Percentiles rank a stretch among this genome's conserved stretches.
Conservation (phyloP, 495 filamentous ascomycete species). For the Neurospora africana region DNA sequence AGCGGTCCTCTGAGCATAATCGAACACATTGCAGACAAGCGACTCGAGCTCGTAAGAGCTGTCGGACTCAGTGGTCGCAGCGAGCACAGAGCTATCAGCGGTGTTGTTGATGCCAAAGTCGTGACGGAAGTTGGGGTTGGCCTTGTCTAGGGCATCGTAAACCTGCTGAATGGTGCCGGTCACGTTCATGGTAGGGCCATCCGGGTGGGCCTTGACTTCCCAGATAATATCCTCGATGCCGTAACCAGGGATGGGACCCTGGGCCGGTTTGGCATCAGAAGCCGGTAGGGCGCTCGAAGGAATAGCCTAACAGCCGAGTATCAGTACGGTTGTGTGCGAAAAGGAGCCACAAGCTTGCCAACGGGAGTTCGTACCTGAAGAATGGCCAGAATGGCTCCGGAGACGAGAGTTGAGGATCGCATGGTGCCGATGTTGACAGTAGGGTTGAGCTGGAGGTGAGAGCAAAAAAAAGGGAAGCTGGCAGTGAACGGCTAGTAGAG, state of each 20-base stretch:
- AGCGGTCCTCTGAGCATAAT: not conserved
- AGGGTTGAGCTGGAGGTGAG: not conserved
- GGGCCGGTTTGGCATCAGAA: not conserved
- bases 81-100: not conserved
- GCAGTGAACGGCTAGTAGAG: not conserved
- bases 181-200: constrained; percentile 1
- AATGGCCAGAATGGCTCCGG: not conserved
- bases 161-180: constrained; percentile 13
- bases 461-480: not conserved
- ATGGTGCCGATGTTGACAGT: not conserved
- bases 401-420: not conserved
- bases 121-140: constrained; percentile 16
- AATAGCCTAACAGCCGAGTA: not conserved
- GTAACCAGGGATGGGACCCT: constrained; percentile 5
- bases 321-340: not conserved
- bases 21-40: not conserved
- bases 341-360: not conserved
- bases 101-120: constrained; percentile 6
- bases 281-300: not conserved
- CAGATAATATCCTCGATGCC: constrained; percentile 2
- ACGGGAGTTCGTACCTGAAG: not conserved
- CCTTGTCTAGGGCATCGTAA: not conserved
- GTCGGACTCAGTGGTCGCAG: not conserved
- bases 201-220: constrained; percentile 5
- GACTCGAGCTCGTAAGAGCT: not conserved